Base-by-base conservation (phyloP, 495 filamentous ascomycete genomes). In the Penicillium nucicola region DNA sequence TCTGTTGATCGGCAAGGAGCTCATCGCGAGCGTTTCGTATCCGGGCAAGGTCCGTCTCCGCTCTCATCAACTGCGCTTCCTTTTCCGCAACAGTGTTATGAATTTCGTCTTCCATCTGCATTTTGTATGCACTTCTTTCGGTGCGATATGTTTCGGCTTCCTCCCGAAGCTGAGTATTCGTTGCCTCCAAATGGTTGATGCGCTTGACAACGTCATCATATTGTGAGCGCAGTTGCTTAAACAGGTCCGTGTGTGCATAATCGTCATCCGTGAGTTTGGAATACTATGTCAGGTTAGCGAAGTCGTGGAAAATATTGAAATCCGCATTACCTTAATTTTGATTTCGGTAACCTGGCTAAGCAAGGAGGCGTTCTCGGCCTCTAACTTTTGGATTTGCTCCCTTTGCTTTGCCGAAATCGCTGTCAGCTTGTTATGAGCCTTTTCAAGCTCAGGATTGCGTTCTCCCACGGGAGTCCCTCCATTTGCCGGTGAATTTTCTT, bases 171-270 rank as follows among this genome's bases (percentile, higher is more conserved):
- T 91, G 84, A 38, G 85, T 84, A 61, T 96, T 95, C 13, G 84
- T 86, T 11, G 91, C 90, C 67, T 97, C 91, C 6, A 97, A 70
- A 60, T 95, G 81, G 63, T 97, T 97, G 64, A 96, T 82, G 8
- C 90, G 84, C 60, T 87, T 89, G 45, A 96, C 88, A 14, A 95
- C 82, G 63, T 97, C 95, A 52, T 97, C 92, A 58, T 95, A 86
- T 57, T 95, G 89, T 22, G 81, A 82, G 69, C 90, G 95, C 50
- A 97, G 78, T 52, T 85, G 80, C 65, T 96, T 96, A 77, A 97
- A 97, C 9, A 95, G 77, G 57, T 97, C 89, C 31, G 90, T 96
- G 44, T 87, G 81, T 35, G 89, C 85, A 65, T 95, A 97, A 58
- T 98, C 93, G 45, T 98, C 93, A 58, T 98, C 92, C 1, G 87